Conservation (phyloP, 2,329 filamentous ascomycete genomes). For the Colletotrichum theobromicola region DNA sequence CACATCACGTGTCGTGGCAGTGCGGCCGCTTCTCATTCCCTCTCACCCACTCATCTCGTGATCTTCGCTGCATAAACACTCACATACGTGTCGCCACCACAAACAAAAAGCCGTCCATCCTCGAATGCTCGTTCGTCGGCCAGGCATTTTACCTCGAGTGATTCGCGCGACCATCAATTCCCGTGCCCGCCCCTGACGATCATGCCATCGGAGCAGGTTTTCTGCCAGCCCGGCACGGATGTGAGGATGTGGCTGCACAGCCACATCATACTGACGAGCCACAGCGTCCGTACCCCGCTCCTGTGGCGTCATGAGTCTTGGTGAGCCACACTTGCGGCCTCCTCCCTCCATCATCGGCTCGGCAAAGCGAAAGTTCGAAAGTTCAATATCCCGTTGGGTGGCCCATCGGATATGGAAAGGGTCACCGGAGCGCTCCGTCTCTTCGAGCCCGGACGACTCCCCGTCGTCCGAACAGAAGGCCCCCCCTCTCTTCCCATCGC, state of each 20-base stretch:
- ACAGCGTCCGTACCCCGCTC: not conserved
- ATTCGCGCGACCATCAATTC: not conserved
- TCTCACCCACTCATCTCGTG: not conserved
- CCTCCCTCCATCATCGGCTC: not conserved
- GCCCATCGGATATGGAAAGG: not conserved
- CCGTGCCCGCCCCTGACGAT: not conserved
- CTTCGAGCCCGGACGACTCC: not conserved
- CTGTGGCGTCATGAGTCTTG: not conserved
- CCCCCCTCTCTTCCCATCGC: not conserved
- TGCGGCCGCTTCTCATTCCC: not conserved
- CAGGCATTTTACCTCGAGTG: not conserved
- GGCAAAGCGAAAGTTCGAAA: too few relatives aligned
- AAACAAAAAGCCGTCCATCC: not conserved
- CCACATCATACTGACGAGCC: not conserved
- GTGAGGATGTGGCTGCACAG: not conserved
- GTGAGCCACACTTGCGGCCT: not conserved
- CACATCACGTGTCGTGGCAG: not conserved
- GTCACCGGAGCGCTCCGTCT: not conserved
- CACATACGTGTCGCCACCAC: not conserved
- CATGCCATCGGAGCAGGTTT: not conserved
- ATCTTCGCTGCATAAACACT: not conserved
- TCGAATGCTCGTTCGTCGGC: not conserved
- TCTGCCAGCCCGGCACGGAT: not conserved
- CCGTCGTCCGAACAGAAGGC: not conserved
- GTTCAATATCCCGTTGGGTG: not conserved